phyloP scores from a whole-genome alignment of 2,329 filamentous ascomycete genomes.

The Zymoseptoria tritici region DNA sequence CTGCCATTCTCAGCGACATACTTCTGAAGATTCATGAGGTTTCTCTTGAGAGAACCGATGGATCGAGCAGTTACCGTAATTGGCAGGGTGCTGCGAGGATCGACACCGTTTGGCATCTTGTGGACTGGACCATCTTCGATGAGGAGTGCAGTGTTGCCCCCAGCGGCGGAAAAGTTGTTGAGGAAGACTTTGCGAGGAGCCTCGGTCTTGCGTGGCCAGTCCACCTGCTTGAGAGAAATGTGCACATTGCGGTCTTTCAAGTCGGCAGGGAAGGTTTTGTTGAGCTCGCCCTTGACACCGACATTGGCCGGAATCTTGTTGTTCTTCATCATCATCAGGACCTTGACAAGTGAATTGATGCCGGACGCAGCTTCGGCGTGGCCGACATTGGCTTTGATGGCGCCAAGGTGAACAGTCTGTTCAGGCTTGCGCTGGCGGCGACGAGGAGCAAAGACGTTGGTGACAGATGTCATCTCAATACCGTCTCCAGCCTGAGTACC shows the following conservation, averaged over 20 bases:
- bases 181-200: conserved; percentile 44
- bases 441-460: conserved; percentile 53
- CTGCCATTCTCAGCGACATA: conserved; percentile 41
- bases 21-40: conserved; percentile 41
- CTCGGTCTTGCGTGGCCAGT: conserved; percentile 41
- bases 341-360: conserved; percentile 48
- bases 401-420: conserved; percentile 46
- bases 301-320: conserved; percentile 48
- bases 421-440: conserved; percentile 43
- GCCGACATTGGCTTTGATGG: conserved; percentile 50
- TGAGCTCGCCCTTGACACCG: conserved; percentile 49
- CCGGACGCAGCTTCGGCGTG: conserved; percentile 49
- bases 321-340: conserved; percentile 49
- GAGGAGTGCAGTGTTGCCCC: conserved; percentile 48
- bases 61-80: conserved; percentile 46
- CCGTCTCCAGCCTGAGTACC: conserved; percentile 80
- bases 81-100: conserved; percentile 41
- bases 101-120: conserved; percentile 34
- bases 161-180: conserved; percentile 49
- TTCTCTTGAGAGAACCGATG: conserved; percentile 45
- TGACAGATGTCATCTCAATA: conserved; percentile 73
- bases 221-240: conserved; percentile 41
- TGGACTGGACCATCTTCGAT: conserved; percentile 44
- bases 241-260: conserved; percentile 46
- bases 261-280: conserved; percentile 49